phyloP scores from a whole-genome alignment of 495 filamentous ascomycete genomes.

The Penicillium subrubescens region DNA sequence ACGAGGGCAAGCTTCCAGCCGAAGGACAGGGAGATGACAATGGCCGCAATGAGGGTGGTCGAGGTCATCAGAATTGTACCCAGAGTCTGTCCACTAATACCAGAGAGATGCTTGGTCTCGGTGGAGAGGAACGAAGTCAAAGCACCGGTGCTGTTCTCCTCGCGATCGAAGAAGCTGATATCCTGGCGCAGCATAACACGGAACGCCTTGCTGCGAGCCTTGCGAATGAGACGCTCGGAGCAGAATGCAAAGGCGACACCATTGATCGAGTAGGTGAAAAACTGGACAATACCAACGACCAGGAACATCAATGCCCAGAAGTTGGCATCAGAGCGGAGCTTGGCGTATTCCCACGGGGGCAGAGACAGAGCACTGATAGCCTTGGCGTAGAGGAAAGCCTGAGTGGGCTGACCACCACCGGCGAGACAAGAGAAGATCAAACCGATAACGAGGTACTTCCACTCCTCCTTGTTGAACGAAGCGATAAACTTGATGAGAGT shows the following conservation, averaged over 20 bases:
- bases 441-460: conserved; percentile 72
- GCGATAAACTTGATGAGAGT: conserved; percentile 81
- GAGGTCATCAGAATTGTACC: conserved; percentile 76
- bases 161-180: conserved; percentile 82
- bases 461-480: conserved; percentile 78
- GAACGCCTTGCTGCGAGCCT: conserved; percentile 79
- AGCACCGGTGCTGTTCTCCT: conserved; percentile 82
- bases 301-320: conserved; percentile 97
- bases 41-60: conserved; percentile 72
- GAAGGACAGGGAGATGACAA: conserved; percentile 65
- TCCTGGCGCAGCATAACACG: conserved; percentile 90
- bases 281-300: conserved; percentile 80
- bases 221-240: conserved; percentile 79
- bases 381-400: conserved; percentile 90
- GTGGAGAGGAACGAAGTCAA: conserved; percentile 84
- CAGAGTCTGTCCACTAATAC: conserved; percentile 77
- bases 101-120: conserved; percentile 81
- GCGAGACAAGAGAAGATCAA: conserved; percentile 77
- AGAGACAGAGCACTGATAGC: conserved; percentile 69
- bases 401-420: conserved; percentile 81
- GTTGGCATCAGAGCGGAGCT: conserved; percentile 67
- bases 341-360: conserved; percentile 43
- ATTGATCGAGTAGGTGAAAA: conserved; percentile 68
- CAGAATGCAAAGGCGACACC: conserved; percentile 80
- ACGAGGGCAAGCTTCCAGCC: conserved; percentile 93